A percentile compares a stretch with the other conserved stretches of the same genome.
phyloP scores from a whole-genome alignment of 495 filamentous ascomycete species.

The Penicillium silybi region DNA sequence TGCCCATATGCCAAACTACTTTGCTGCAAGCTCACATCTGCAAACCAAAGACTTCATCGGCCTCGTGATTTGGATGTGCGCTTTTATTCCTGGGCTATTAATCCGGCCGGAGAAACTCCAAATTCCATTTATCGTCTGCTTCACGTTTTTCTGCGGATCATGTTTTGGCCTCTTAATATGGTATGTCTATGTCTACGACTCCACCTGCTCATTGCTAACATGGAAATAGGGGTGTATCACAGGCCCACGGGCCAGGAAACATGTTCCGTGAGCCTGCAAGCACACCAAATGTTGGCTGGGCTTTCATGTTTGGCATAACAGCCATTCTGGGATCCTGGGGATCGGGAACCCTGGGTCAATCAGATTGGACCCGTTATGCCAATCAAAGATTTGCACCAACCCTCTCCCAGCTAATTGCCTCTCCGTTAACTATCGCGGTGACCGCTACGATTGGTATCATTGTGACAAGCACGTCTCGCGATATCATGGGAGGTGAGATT shows the following conservation, averaged over 20 bases:
- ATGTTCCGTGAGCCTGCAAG: neutral
- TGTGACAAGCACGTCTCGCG: slow-evolving; percentile 4
- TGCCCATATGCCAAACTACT: slow-evolving; percentile 7
- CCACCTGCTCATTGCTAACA: neutral
- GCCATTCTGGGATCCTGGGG: slow-evolving; percentile 8
- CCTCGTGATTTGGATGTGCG: slow-evolving; percentile 5
- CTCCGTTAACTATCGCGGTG: slow-evolving; percentile 1
- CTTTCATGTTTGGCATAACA: slow-evolving; percentile 7
- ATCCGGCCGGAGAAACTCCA: slow-evolving; percentile 5
- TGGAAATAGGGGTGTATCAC: neutral
- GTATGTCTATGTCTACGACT: neutral
- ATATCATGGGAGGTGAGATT: slow-evolving; percentile 3
- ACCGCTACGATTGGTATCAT: slow-evolving; percentile 4
- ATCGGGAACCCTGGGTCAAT: slow-evolving; percentile 7
- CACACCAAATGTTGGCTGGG: slow-evolving; percentile 3
- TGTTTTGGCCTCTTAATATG: neutral
- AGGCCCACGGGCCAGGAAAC: slow-evolving; percentile 4
- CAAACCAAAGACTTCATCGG: slow-evolving; percentile 10
- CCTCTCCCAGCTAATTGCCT: slow-evolving; percentile 2
- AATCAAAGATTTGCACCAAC: slow-evolving; percentile 7
- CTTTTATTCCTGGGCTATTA: slow-evolving; percentile 2
- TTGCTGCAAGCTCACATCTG: slow-evolving; percentile 3
- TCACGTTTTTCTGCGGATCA: neutral
- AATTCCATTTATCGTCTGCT: neutral
- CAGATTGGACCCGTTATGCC: slow-evolving; percentile 9